Base-by-base conservation (phyloP, 768 basidiomycete species). In the Leccinellum rugosiceps region DNA sequence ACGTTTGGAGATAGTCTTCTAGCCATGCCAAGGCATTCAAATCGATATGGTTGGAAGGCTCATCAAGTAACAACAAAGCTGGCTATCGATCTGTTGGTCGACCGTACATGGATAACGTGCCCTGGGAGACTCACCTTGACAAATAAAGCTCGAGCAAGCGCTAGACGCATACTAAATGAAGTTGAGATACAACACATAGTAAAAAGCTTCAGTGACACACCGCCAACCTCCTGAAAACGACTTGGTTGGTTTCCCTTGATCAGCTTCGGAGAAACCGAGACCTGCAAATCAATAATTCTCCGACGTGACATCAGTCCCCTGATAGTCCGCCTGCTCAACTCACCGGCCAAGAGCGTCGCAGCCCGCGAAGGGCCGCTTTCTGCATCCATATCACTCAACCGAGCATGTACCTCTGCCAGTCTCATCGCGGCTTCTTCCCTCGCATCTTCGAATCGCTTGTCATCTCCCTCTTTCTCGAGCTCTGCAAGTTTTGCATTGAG, bases 31-130 rank as follows among this genome's bases (percentile, higher is more conserved):
- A 81, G 9, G 95, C 95, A 72, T 98, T 98, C 54, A 98, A 73
- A 81, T 96, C 93, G 68, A 93, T 94, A 76, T 97, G 93, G 81
- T 98, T 98, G 11, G 96, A 96, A 68, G 95, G 95, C 68, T 97
- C 94, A 72, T 94, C 94, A 17, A 95, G 79, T 62, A 94, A 78
- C 50, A 95, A 77, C 31, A 95, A 77, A 43, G 90, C 70, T 34
- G 87, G 87, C 86, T 88, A 49, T n/a, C 46, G 23, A 51, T 53
- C 26, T 30, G 30, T 56, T 52, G 63, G 55, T 51, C 61, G 25
- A 53, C 41, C 38, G 35, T 52, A 44, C 15, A 52, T 32, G n/a
- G 15, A 44, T 3, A 4, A 34, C 25, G 26, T 48, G 21, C 44
- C 10, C 13, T 3, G 2, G 6, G 21, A 34, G 28, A 21, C 50